Evolutionary conservation across 495 filamentous ascomycete species (phyloP).

Genomic region (Aspergillus sclerotiicarbonarius): DNA sequence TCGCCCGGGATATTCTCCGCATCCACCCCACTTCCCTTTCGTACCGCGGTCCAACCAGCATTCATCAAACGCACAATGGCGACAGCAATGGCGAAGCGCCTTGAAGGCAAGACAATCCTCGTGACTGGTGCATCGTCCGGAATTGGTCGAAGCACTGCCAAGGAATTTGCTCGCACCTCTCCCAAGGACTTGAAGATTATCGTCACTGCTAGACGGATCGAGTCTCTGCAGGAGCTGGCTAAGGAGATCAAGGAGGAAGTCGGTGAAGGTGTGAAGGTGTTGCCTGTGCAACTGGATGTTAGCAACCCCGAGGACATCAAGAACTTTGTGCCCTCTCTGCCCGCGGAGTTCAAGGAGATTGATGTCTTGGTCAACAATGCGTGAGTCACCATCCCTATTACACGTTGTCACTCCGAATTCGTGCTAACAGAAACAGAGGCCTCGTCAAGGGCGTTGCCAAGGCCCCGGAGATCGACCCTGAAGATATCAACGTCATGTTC

Average conservation of each 20-base stretch:
- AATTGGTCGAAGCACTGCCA: constrained; percentile 80
- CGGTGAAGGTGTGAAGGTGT: constrained; percentile 75
- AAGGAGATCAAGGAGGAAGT: constrained; percentile 75
- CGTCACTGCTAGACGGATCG: constrained; percentile 80
- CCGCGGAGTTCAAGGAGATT: constrained; percentile 81
- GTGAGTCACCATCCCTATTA: constrained; percentile 49
- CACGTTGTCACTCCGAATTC: neutral
- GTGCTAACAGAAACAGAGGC: constrained; percentile 49
- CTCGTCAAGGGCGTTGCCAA: constrained; percentile 85
- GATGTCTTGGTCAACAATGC: constrained; percentile 97
- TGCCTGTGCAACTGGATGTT: constrained; percentile 83
- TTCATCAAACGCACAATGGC: constrained; percentile 60
- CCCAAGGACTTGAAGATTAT: constrained; percentile 81
- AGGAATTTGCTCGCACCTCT: constrained; percentile 87
- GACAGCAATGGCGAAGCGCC: constrained; percentile 75
- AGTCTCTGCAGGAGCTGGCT: constrained; percentile 72
- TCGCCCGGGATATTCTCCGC: constrained; percentile 15
- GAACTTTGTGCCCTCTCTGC: constrained; percentile 69
- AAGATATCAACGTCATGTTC: constrained; percentile 87
- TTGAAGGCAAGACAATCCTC: constrained; percentile 89
- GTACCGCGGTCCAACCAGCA: constrained; percentile 21
- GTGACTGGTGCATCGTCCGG: constrained; percentile 93
- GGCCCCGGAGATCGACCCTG: constrained; percentile 76
- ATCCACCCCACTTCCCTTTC: constrained; percentile 23
- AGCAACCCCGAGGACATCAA: constrained; percentile 74